Percentiles rank a stretch among this genome's conserved stretches.
Evolutionary conservation across 202 grass and related monocot species (phyloP).

Genomic region (Panicum hallii): DNA sequence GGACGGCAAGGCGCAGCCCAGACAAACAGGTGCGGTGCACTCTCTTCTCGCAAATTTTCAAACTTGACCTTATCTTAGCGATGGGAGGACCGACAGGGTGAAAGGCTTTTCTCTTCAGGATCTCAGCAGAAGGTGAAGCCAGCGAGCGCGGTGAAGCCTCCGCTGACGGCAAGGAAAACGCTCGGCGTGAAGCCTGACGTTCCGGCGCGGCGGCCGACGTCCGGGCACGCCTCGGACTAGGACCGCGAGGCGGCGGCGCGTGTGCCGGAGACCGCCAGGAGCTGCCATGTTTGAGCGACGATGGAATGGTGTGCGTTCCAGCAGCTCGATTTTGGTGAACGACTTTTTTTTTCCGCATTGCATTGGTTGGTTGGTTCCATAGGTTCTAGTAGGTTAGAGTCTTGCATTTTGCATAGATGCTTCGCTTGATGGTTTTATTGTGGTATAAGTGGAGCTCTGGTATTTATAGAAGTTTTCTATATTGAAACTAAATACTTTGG

Average conservation of each 20-base stretch:
- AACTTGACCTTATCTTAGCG: not conserved
- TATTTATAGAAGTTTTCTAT: not conserved
- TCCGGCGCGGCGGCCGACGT: conserved; percentile 21
- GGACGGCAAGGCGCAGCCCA: conserved; percentile 49
- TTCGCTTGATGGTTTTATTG: not conserved
- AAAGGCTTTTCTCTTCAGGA: conserved; percentile 42
- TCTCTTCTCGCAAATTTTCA: not conserved
- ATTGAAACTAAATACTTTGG: not conserved
- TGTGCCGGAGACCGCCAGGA: not conserved
- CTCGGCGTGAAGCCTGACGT: conserved; percentile 49
- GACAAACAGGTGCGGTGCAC: conserved; percentile 52
- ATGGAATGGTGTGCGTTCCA: not conserved
- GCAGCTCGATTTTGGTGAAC: not conserved
- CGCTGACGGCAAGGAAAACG: conserved; percentile 28
- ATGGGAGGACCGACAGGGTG: not conserved
- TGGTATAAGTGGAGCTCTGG: not conserved
- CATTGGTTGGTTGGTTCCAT: not conserved
- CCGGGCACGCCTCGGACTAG: conserved; percentile 60
- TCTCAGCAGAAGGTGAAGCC: conserved; percentile 48
- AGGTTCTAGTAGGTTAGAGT: not conserved
- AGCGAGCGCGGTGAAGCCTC: conserved; percentile 38
- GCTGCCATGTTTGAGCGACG: not conserved
- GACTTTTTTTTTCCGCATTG: not conserved
- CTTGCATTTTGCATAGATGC: not conserved
- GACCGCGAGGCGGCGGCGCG: conserved; percentile 5